Evolutionary conservation across 768 basidiomycete genomes (phyloP).

Genomic region (Termitomyces sp.): DNA sequence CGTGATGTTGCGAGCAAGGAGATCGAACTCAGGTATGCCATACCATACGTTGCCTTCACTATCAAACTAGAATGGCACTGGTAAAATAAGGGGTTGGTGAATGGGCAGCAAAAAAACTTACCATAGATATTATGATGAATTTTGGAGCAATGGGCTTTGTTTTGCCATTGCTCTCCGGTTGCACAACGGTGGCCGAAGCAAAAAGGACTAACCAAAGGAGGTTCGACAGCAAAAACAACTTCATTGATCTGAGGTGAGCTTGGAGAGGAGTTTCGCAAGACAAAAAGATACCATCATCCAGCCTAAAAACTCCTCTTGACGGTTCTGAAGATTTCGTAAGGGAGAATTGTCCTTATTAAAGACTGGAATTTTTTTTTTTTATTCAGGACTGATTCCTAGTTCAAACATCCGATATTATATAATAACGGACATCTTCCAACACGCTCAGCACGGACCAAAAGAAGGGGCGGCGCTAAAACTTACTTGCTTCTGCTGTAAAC

Average conservation of each 20-base stretch:
- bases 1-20: constrained; percentile 7
- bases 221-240: constrained; percentile 4
- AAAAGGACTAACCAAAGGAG: constrained; percentile 4
- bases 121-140: constrained; percentile 13
- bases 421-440: no score
- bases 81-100: neutral
- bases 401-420: no score
- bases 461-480: no score
- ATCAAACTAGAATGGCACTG: neutral
- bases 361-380: no score
- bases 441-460: no score
- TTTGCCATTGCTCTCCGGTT: neutral
- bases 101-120: neutral
- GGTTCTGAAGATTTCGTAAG: no score
- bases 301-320: no score
- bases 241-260: constrained; percentile 3
- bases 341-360: no score
- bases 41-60: constrained; percentile 9
- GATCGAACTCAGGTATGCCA: constrained; percentile 6
- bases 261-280: neutral
- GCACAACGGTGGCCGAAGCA: constrained; percentile 1
- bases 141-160: constrained; percentile 1
- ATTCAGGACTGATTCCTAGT: no score
- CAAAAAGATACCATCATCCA: no score
- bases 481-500: no score